phyloP scores from a whole-genome alignment of 2,329 filamentous ascomycete genomes.

The Epichloe coenophiala region DNA sequence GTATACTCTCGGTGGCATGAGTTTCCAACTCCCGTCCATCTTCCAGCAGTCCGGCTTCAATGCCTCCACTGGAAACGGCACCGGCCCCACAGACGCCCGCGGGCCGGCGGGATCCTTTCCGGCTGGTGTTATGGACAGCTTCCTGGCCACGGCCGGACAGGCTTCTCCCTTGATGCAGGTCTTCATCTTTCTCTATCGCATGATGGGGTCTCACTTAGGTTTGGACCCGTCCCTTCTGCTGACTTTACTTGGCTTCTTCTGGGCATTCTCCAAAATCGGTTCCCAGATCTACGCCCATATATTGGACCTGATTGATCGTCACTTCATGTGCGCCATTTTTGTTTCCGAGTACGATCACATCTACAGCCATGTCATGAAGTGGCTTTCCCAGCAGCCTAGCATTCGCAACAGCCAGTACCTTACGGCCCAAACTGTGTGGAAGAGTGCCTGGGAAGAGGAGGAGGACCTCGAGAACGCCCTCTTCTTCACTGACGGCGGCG shows the following conservation, averaged over 20 bases:
- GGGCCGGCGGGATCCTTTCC: slow-evolving; percentile 10
- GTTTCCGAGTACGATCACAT: slow-evolving; percentile 44
- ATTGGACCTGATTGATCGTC: slow-evolving; percentile 23
- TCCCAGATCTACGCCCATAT: slow-evolving; percentile 22
- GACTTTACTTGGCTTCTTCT: slow-evolving; percentile 31
- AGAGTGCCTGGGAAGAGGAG: slow-evolving; percentile 42
- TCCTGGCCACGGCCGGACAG: slow-evolving; percentile 30
- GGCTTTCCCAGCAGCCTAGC: slow-evolving; percentile 38
- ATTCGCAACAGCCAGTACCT: slow-evolving; percentile 38
- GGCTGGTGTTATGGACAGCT: slow-evolving; percentile 25
- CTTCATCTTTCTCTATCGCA: slow-evolving; percentile 31
- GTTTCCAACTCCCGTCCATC: slow-evolving; percentile 13
- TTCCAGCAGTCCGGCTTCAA: slow-evolving; percentile 11
- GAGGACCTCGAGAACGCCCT: slow-evolving; percentile 29
- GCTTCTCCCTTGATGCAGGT: slow-evolving; percentile 27
- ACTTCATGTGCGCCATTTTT: slow-evolving; percentile 38
- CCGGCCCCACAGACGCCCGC: not conserved
- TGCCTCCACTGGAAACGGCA: slow-evolving; percentile 9
- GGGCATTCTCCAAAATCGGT: slow-evolving; percentile 28
- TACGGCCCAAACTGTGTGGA: slow-evolving; percentile 40
- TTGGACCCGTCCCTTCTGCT: slow-evolving; percentile 35
- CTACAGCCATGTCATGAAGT: slow-evolving; percentile 44
- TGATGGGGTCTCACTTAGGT: slow-evolving; percentile 30
- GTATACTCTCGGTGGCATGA: slow-evolving; percentile 15
- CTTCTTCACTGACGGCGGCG: slow-evolving; percentile 23